These are phyloP conservation scores for Penicillium paxilli DNA, from an alignment of 495 filamentous ascomycete species.

Conservation along the genomic window DNA sequence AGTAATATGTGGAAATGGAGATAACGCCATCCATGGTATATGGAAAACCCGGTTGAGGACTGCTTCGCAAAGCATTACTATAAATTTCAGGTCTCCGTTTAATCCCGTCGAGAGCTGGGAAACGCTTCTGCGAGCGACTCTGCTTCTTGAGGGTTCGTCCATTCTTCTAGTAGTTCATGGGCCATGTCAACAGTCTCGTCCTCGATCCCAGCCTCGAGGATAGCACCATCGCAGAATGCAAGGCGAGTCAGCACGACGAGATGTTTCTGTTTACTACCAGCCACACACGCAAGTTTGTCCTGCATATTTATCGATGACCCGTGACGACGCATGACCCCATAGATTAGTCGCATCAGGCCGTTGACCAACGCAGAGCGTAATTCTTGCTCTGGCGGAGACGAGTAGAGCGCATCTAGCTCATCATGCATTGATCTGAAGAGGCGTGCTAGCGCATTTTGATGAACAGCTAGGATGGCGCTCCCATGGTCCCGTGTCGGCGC, in stretches of 20 bases:
- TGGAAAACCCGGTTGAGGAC: neutral
- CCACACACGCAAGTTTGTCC: constrained; percentile 54
- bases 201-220: constrained; percentile 65
- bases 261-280: constrained; percentile 65
- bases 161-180: constrained; percentile 62
- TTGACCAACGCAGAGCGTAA: constrained; percentile 56
- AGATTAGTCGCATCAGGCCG: constrained; percentile 59
- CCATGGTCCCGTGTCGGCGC: constrained; percentile 46
- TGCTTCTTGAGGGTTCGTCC: constrained; percentile 69
- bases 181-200: constrained; percentile 67
- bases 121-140: constrained; percentile 62
- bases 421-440: constrained; percentile 65
- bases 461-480: constrained; percentile 50
- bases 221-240: constrained; percentile 63
- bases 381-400: constrained; percentile 41
- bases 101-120: constrained; percentile 40
- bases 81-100: neutral
- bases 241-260: constrained; percentile 64
- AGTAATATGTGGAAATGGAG: neutral
- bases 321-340: constrained; percentile 55
- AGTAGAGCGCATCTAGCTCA: constrained; percentile 61
- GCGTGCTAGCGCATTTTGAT: constrained; percentile 56
- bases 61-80: neutral
- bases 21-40: neutral
- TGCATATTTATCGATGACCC: constrained; percentile 51